Percentiles rank a stretch among this genome's conserved stretches.
These are phyloP conservation scores for Daldinia caldariorum DNA, from an alignment of 495 filamentous ascomycete species.

Conservation along the genomic window DNA sequence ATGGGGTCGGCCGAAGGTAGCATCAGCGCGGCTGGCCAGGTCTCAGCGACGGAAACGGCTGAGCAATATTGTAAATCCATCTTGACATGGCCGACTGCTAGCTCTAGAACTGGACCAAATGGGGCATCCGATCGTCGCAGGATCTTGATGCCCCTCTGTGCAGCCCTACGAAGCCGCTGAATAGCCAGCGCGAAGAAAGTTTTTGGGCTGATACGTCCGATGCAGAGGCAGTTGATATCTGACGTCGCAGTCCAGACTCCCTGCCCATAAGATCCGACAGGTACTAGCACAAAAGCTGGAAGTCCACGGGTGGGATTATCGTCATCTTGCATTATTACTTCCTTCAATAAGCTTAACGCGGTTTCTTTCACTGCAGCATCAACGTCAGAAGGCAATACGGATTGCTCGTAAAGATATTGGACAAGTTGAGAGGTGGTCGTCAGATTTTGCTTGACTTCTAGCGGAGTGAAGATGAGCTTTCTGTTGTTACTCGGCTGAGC, in stretches of 20 bases:
- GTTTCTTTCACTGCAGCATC: slow-evolving; percentile 53
- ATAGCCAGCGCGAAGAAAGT: slow-evolving; percentile 65
- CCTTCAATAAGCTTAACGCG: slow-evolving; percentile 56
- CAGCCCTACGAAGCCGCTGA: slow-evolving; percentile 58
- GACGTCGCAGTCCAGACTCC: slow-evolving; percentile 64
- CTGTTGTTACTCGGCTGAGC: not conserved
- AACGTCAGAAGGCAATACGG: slow-evolving; percentile 54
- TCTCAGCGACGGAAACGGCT: slow-evolving; percentile 56
- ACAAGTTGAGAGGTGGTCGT: slow-evolving; percentile 40
- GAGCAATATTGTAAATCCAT: slow-evolving; percentile 70
- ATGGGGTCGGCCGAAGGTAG: slow-evolving; percentile 53
- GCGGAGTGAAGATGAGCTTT: slow-evolving; percentile 41
- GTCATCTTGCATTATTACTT: slow-evolving; percentile 46
- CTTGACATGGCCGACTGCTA: slow-evolving; percentile 59
- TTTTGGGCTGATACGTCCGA: slow-evolving; percentile 63
- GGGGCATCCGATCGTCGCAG: slow-evolving; percentile 62
- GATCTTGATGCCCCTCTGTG: slow-evolving; percentile 55
- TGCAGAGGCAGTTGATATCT: slow-evolving; percentile 67
- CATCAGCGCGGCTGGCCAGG: slow-evolving; percentile 51
- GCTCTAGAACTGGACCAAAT: slow-evolving; percentile 64
- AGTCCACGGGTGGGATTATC: slow-evolving; percentile 32
- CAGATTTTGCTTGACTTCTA: slow-evolving; percentile 43
- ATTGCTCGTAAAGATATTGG: slow-evolving; percentile 41
- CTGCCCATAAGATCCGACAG: slow-evolving; percentile 70
- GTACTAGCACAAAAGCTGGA: slow-evolving; percentile 57